These are phyloP conservation scores for Kuraishia piskuri DNA, from an alignment of 805 yeast species.

Conservation along the genomic window DNA sequence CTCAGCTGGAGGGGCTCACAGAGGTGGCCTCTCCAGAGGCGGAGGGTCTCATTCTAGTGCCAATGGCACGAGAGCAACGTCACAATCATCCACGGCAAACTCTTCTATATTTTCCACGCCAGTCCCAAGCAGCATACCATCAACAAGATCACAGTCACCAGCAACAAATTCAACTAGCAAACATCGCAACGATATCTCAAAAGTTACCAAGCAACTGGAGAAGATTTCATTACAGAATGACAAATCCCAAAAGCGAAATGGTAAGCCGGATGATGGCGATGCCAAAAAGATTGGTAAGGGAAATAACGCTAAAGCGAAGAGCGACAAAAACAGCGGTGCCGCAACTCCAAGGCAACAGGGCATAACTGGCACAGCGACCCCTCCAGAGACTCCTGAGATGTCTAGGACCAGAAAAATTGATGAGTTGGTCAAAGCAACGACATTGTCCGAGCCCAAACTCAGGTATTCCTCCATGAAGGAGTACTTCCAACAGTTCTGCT, in stretches of 20 bases:
- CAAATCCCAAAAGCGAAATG: neutral
- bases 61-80: neutral
- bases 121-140: neutral
- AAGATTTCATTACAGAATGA: neutral
- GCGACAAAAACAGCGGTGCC: neutral
- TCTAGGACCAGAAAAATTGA: neutral
- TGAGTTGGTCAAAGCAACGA: neutral
- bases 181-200: neutral
- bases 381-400: neutral
- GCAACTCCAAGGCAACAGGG: neutral
- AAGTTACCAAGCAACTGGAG: neutral
- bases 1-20: neutral
- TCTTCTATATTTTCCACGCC: neutral
- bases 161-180: neutral
- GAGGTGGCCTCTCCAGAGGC: neutral
- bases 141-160: neutral
- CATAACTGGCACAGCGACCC: neutral
- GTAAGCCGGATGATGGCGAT: neutral
- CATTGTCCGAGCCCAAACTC: constrained; percentile 8
- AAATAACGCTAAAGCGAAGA: neutral
- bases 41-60: neutral
- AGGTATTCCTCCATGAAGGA: constrained; percentile 37
- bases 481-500: constrained; percentile 52
- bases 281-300: neutral
- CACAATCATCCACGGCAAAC: neutral